These are phyloP conservation scores for Gillenia trifoliata DNA, from an alignment of 306 rosid genomes.

Conservation along the genomic window DNA sequence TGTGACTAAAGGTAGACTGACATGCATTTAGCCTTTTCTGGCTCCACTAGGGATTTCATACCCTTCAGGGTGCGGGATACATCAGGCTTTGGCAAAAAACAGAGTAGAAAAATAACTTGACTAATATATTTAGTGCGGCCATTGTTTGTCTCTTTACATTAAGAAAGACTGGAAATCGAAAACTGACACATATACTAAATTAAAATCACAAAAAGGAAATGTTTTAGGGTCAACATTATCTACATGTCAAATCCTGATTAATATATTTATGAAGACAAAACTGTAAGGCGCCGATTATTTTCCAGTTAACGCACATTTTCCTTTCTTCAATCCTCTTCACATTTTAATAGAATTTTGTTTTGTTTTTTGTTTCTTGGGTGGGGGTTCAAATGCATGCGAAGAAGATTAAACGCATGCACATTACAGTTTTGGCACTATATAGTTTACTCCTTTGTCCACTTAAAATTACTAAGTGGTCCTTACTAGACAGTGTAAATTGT, in stretches of 20 bases:
- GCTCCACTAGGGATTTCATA: too few relatives aligned
- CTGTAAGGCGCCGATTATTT: not conserved
- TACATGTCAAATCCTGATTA: not conserved
- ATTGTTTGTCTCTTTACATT: not conserved
- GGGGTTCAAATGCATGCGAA: constrained; percentile 8
- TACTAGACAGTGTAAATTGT: not conserved
- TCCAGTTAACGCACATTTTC: not conserved
- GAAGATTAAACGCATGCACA: not conserved
- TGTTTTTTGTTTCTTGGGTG: not conserved
- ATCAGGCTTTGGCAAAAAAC: too few relatives aligned
- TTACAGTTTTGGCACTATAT: not conserved
- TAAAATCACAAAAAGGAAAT: not conserved
- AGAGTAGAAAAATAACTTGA: too few relatives aligned
- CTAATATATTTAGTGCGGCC: too few relatives aligned
- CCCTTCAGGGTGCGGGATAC: too few relatives aligned
- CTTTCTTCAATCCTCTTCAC: not conserved
- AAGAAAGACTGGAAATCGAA: too few relatives aligned
- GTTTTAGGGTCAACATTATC: too few relatives aligned
- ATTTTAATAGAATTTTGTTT: not conserved
- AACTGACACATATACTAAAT: not conserved
- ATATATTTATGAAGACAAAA: not conserved
- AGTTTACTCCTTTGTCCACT: not conserved
- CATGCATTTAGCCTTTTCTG: too few relatives aligned
- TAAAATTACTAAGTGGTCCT: not conserved
- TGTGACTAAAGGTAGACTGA: too few relatives aligned